Percentiles rank a stretch among this genome's conserved stretches.
Evolutionary conservation across 495 filamentous ascomycete genomes (phyloP).

Genomic region (Tuber indicum): DNA sequence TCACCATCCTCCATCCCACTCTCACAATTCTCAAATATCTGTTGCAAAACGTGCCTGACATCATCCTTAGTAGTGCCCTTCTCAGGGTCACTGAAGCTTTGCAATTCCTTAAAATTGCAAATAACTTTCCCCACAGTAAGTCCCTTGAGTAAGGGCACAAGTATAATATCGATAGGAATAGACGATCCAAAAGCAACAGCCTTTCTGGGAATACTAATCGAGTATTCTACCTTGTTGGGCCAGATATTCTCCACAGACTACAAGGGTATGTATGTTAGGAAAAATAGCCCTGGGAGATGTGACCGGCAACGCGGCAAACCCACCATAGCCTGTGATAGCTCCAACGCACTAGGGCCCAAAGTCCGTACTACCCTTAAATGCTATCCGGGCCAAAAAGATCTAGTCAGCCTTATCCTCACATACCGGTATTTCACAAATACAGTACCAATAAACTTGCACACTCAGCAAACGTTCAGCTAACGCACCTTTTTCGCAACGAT

Average conservation of each 20-base stretch:
- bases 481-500: slow-evolving; percentile 58
- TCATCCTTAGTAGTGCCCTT: slow-evolving; percentile 53
- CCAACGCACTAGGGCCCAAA: slow-evolving; percentile 68
- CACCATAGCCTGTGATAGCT: slow-evolving; percentile 77
- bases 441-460: neutral
- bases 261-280: slow-evolving; percentile 26
- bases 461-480: neutral
- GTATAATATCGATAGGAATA: slow-evolving; percentile 69
- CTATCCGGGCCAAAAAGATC: slow-evolving; percentile 10
- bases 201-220: slow-evolving; percentile 78
- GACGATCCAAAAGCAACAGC: slow-evolving; percentile 83
- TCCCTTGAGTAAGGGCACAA: slow-evolving; percentile 81
- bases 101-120: slow-evolving; percentile 67
- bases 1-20: slow-evolving; percentile 60
- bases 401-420: slow-evolving; percentile 13
- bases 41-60: slow-evolving; percentile 56
- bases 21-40: slow-evolving; percentile 57
- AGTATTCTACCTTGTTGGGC: slow-evolving; percentile 91
- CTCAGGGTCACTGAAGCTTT: slow-evolving; percentile 58
- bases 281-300: neutral
- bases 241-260: slow-evolving; percentile 85
- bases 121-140: slow-evolving; percentile 70
- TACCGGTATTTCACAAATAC: neutral
- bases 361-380: slow-evolving; percentile 84
- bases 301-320: neutral